Percentiles rank a stretch among this genome's conserved stretches.
Conservation (phyloP, 805 yeast genomes). For the Metschnikowia borealis region DNA sequence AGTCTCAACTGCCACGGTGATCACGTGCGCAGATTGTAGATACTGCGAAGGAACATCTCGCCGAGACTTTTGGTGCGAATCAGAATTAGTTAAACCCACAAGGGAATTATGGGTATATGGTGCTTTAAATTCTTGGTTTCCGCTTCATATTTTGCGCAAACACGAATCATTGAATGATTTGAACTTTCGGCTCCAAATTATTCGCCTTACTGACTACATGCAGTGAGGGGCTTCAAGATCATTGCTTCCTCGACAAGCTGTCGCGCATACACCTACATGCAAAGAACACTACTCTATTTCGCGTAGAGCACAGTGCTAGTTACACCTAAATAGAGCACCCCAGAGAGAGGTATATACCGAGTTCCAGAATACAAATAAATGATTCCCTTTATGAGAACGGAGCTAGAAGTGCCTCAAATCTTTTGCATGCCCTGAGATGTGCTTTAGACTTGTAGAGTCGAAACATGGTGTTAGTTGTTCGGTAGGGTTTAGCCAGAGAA, state of each 20-base stretch:
- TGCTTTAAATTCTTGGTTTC: no score
- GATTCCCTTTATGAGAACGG: background rate
- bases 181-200: background rate
- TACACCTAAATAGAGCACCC: background rate
- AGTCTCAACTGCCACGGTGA: background rate
- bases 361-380: background rate
- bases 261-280: conserved; percentile 1
- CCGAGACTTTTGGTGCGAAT: background rate
- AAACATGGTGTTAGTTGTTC: background rate
- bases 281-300: background rate
- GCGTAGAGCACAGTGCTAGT: background rate
- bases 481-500: background rate
- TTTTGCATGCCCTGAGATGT: background rate
- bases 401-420: background rate
- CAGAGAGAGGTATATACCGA: background rate
- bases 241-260: background rate
- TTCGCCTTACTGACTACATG: background rate
- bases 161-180: no score
- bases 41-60: background rate
- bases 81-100: background rate
- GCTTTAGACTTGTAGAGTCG: background rate
- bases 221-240: background rate
- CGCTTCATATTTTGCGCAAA: background rate
- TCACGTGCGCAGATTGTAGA: background rate
- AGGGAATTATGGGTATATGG: background rate